Evolutionary conservation across 1,284 basidiomycete genomes (phyloP).

Genomic region (Moesziomyces sp.): DNA sequence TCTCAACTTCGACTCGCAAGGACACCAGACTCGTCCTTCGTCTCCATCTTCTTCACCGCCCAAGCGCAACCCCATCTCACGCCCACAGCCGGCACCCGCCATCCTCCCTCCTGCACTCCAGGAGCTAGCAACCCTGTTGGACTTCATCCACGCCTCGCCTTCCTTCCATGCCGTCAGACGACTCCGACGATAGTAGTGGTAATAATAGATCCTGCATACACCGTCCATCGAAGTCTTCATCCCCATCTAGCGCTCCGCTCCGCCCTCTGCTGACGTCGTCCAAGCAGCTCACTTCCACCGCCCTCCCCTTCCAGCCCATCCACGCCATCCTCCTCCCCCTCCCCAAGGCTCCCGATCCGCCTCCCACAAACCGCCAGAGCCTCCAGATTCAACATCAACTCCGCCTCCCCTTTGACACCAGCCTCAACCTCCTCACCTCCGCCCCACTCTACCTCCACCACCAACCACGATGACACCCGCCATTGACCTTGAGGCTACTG

Average conservation of each 20-base stretch:
- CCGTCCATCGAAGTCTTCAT: conserved; percentile 7
- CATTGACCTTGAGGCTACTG: conserved; percentile 45
- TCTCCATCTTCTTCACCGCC: neutral
- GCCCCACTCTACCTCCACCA: conserved; percentile 51
- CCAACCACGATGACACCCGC: conserved; percentile 53
- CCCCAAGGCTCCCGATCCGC: conserved; percentile 52
- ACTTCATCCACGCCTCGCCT: conserved; percentile 32
- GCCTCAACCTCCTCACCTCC: conserved; percentile 44
- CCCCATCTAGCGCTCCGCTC: neutral
- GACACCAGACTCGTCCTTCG: neutral
- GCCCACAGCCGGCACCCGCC: conserved; percentile 39
- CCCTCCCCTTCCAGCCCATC: conserved; percentile 21
- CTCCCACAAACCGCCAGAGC: conserved; percentile 8
- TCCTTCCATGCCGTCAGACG: conserved; percentile 57
- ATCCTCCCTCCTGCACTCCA: conserved; percentile 36
- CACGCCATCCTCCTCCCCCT: conserved; percentile 44
- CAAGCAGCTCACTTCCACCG: conserved; percentile 5
- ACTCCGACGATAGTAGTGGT: conserved; percentile 58
- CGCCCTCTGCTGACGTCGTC: conserved; percentile 16
- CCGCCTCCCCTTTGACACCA: conserved; percentile 19
- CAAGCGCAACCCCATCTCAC: neutral
- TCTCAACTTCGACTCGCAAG: neutral
- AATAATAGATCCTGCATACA: conserved; percentile 41
- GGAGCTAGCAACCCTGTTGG: conserved; percentile 53
- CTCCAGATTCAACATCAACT: conserved; percentile 28